Evolutionary conservation across 805 yeast genomes (phyloP), one percentile per base, ranked within the genome.

Genomic region (Phaffomyces thermotolerans): DNA sequence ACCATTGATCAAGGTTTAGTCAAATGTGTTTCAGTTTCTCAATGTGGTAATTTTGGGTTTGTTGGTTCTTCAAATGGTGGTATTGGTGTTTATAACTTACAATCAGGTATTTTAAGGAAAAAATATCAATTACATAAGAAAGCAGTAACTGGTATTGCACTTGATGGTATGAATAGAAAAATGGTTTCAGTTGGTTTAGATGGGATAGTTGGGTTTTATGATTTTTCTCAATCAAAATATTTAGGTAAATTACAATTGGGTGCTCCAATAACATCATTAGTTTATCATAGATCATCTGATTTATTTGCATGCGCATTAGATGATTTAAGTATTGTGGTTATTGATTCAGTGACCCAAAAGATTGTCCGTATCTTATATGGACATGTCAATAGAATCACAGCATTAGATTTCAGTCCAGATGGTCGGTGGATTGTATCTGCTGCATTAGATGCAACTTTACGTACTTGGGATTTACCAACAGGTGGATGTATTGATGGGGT

Each of bases 381-480:
- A 5, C 99, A 93, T 59, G 73, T 83, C 12, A 89, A 90, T 63
- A 74, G 96, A 56, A 80, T 93, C 51, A 89, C 97, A 0, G 74
- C 86, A 1, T 63, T 91, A 60, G 97, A 87, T 60, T 91, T 93
- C 58, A 81, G 95, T 4, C 95, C 96, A 5, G 91, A 90, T 61
- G 98, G 97, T 31, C 79, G 97, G 61, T 93, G 98, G 97, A 67
- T 93, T 31, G 80, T 93, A 8, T 79, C 93, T 22, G 80, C 86
- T 2, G 75, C 89, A 1, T 69, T 89, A 47, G 99, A 93, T 60
- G 73, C 86, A 2, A 89, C 98, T 0, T 71, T 93, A 39, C 77
- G 99, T 57, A 88, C 96, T 1, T 93, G 98, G 98, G 98, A 93
- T 62, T 74, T 93, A 47, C 98, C 98, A 35, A 84, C 96, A 2